Evolutionary conservation across 768 basidiomycete species (phyloP).

Genomic region (Lactarius quietus): DNA sequence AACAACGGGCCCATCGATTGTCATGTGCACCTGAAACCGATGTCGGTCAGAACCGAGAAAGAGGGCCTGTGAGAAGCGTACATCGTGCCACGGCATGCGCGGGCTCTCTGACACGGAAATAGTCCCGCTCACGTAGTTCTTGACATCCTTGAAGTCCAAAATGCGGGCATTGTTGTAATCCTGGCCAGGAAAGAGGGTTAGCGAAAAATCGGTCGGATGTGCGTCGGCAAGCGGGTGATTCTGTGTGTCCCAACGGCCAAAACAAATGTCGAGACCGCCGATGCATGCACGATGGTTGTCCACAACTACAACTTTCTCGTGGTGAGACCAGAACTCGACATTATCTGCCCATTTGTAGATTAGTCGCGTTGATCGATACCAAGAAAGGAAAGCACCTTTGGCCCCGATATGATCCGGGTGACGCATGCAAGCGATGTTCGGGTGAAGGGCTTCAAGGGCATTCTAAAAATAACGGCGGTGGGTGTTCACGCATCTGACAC

Average conservation of each 20-base stretch:
- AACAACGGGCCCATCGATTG: slow-evolving; percentile 73
- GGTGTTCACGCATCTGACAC: neutral
- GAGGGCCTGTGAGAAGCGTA: slow-evolving; percentile 36
- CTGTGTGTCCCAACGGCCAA: slow-evolving; percentile 95
- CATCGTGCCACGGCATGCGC: slow-evolving; percentile 97
- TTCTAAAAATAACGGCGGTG: slow-evolving; percentile 39
- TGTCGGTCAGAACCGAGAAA: neutral
- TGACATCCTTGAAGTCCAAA: slow-evolving; percentile 78
- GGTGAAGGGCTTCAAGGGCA: slow-evolving; percentile 75
- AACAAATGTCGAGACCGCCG: slow-evolving; percentile 94
- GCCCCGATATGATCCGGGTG: slow-evolving; percentile 89
- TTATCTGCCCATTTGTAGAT: slow-evolving; percentile 43
- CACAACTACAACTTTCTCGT: slow-evolving; percentile 88
- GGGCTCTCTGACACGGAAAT: slow-evolving; percentile 64
- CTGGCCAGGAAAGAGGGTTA: slow-evolving; percentile 88
- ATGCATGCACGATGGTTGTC: slow-evolving; percentile 85
- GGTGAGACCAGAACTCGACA: slow-evolving; percentile 88
- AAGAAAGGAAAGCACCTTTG: slow-evolving; percentile 43
- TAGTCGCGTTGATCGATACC: neutral
- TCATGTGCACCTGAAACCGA: slow-evolving; percentile 68
- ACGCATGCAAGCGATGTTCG: slow-evolving; percentile 84
- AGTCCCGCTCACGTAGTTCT: slow-evolving; percentile 67
- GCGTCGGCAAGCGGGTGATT: slow-evolving; percentile 88
- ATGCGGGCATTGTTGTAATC: slow-evolving; percentile 92
- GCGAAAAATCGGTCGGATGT: slow-evolving; percentile 79